Percentiles rank a stretch among this genome's conserved stretches.
Evolutionary conservation across 176 grass and related monocot genomes (phyloP).

Genomic region (Saccharum spontaneum): DNA sequence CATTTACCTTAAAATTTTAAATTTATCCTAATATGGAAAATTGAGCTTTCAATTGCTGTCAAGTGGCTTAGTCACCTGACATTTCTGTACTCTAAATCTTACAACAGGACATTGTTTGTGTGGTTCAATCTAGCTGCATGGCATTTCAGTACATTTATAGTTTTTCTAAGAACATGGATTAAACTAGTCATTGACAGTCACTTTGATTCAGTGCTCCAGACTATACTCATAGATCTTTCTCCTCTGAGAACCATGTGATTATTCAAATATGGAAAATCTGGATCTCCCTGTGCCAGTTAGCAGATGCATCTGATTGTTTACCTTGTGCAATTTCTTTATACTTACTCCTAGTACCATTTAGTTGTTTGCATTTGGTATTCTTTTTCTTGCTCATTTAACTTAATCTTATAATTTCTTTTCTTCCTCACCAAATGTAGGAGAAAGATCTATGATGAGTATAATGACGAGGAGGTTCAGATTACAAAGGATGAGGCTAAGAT

Average conservation of each 20-base stretch:
- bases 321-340: neutral
- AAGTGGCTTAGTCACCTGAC: neutral
- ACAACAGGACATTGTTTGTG: neutral
- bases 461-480: slow-evolving; percentile 89
- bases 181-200: neutral
- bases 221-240: neutral
- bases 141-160: neutral
- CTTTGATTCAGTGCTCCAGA: neutral
- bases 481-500: slow-evolving; percentile 85
- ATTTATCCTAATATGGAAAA: neutral
- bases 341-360: slow-evolving; percentile 2
- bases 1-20: neutral
- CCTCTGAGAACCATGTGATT: neutral
- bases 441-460: slow-evolving; percentile 84
- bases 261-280: neutral
- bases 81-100: slow-evolving; percentile 1
- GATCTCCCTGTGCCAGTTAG: neutral
- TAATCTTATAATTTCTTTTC: slow-evolving; percentile 9
- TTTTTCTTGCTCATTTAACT: slow-evolving; percentile 21
- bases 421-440: slow-evolving; percentile 47
- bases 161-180: neutral
- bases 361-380: neutral
- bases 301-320: slow-evolving; percentile 23
- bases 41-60: neutral
- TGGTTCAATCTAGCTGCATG: slow-evolving; percentile 2